These are phyloP conservation scores for Heliamphora exappendiculata DNA, from an alignment of 148 eudicot genomes.

Conservation along the genomic window DNA sequence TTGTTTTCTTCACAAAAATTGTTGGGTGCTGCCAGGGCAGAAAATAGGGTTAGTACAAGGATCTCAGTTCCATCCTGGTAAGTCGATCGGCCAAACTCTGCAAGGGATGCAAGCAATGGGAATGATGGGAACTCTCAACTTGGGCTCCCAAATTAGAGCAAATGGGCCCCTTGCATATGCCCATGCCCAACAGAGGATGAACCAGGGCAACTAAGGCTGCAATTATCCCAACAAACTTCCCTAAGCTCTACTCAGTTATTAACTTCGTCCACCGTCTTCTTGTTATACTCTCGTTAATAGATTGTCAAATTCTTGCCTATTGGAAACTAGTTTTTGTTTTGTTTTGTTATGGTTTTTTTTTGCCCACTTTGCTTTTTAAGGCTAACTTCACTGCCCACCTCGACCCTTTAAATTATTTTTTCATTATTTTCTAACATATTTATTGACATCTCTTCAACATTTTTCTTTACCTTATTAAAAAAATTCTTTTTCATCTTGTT, in stretches of 20 bases:
- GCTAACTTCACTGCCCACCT: too few relatives aligned
- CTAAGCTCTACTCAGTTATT: conserved; percentile 66
- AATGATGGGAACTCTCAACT: conserved; percentile 50
- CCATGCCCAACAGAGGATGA: conserved; percentile 66
- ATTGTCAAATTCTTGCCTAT: not conserved
- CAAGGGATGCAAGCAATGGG: conserved; percentile 78
- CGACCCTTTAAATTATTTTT: too few relatives aligned
- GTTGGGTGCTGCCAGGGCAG: conserved; percentile 63
- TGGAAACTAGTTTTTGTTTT: too few relatives aligned
- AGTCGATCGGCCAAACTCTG: conserved; percentile 53
- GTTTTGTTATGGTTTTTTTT: too few relatives aligned
- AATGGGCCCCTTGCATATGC: conserved; percentile 54
- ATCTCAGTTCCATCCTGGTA: conserved; percentile 62
- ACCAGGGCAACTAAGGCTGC: conserved; percentile 59
- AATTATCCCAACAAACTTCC: conserved; percentile 53
- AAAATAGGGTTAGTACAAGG: conserved; percentile 65
- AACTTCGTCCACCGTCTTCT: conserved; percentile 1
- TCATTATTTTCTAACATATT: too few relatives aligned
- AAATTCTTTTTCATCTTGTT: too few relatives aligned
- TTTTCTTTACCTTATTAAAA: too few relatives aligned
- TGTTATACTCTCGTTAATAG: not conserved
- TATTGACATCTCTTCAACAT: too few relatives aligned
- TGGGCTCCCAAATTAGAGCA: conserved; percentile 62
- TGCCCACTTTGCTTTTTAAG: too few relatives aligned
- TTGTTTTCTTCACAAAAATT: not conserved